Conservation (phyloP, 805 yeast species). For the Sugiyamaella americana region DNA sequence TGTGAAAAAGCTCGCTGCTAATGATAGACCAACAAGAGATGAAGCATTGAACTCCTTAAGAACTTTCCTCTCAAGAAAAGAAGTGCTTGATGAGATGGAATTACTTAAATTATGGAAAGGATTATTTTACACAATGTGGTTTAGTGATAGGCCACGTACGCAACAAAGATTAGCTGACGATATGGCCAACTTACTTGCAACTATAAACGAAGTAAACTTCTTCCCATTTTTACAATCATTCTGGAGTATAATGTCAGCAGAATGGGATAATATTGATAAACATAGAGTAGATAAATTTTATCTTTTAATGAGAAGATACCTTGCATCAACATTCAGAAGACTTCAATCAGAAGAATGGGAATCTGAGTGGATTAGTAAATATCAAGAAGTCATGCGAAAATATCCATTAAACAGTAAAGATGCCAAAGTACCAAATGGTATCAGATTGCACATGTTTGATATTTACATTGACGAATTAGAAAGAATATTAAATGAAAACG, state of each 20-base stretch:
- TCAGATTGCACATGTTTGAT: slow-evolving; percentile 81
- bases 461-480: slow-evolving; percentile 81
- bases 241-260: slow-evolving; percentile 70
- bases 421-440: slow-evolving; percentile 57
- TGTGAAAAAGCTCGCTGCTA: slow-evolving; percentile 78
- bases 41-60: slow-evolving; percentile 62
- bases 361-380: slow-evolving; percentile 35
- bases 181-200: slow-evolving; percentile 48
- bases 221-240: slow-evolving; percentile 60
- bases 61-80: slow-evolving; percentile 46
- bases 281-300: slow-evolving; percentile 82
- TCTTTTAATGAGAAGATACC: slow-evolving; percentile 69
- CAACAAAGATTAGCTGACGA: slow-evolving; percentile 78
- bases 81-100: slow-evolving; percentile 42
- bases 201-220: slow-evolving; percentile 37
- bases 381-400: slow-evolving; percentile 40
- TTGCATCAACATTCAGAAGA: slow-evolving; percentile 57
- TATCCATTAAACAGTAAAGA: slow-evolving; percentile 44
- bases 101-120: slow-evolving; percentile 92
- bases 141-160: slow-evolving; percentile 85
- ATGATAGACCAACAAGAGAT: slow-evolving; percentile 64
- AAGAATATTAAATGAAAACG: slow-evolving; percentile 47
- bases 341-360: slow-evolving; percentile 53
- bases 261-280: slow-evolving; percentile 82
- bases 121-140: slow-evolving; percentile 94